phyloP scores from a whole-genome alignment of 2,329 filamentous ascomycete species.

The Beauveria asiatica region DNA sequence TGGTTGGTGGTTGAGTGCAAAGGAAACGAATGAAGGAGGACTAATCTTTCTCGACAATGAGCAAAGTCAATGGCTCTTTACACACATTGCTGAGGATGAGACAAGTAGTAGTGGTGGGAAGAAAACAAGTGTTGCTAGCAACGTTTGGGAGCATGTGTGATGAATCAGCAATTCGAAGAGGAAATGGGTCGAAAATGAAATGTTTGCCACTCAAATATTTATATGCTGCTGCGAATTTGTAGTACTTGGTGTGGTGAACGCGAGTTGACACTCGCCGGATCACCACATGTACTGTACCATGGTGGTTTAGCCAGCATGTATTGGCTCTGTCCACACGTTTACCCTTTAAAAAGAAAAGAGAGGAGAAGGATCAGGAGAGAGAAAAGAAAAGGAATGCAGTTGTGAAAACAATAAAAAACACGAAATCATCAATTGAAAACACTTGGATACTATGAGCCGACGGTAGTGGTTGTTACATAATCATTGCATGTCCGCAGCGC shows the following conservation, averaged over 20 bases:
- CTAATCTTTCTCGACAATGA: not conserved
- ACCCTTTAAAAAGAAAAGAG: too few species aligned
- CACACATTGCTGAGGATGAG: constrained; percentile 6
- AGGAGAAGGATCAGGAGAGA: not conserved
- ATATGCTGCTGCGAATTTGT: not conserved
- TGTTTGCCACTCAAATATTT: not conserved
- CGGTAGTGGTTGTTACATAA: not conserved
- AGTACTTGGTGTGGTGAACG: too few species aligned
- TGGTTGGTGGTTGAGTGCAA: constrained; percentile 9
- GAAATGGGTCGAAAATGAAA: constrained; percentile 1
- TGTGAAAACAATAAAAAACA: not conserved
- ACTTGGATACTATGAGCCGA: not conserved
- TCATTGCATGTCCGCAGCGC: not conserved
- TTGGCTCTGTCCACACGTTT: too few species aligned
- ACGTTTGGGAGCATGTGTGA: constrained; percentile 1
- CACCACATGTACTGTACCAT: not conserved
- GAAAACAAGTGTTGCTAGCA: not conserved
- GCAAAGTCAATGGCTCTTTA: not conserved
- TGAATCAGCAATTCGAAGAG: constrained; percentile 4
- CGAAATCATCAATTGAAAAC: too few species aligned
- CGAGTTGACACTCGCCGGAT: too few species aligned
- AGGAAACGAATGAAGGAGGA: constrained; percentile 6
- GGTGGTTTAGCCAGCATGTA: not conserved
- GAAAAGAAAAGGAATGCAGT: not conserved
- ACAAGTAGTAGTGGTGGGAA: constrained; percentile 8